These are phyloP conservation scores for Russula sp. DNA, from an alignment of 768 basidiomycete species.

Conservation along the genomic window DNA sequence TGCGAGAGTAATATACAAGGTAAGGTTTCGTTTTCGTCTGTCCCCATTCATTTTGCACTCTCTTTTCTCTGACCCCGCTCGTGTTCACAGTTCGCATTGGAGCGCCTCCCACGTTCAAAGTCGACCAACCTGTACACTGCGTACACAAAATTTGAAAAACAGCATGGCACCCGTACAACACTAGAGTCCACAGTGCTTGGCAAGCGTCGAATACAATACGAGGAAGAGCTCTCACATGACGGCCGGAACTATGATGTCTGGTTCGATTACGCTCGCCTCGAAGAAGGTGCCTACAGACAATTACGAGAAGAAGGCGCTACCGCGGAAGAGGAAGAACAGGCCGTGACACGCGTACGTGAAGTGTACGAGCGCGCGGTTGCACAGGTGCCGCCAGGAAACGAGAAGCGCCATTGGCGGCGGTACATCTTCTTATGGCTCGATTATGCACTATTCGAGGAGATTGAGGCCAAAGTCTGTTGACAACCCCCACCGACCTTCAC, in stretches of 20 bases:
- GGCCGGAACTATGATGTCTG: slow-evolving; percentile 95
- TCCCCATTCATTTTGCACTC: background rate
- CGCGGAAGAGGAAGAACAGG: slow-evolving; percentile 57
- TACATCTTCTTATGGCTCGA: slow-evolving; percentile 92
- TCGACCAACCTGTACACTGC: slow-evolving; percentile 82
- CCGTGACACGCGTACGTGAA: slow-evolving; percentile 69
- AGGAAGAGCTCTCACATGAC: slow-evolving; percentile 89
- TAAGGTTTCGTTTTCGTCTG: slow-evolving; percentile 28
- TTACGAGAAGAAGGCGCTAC: slow-evolving; percentile 69
- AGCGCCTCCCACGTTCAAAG: slow-evolving; percentile 87
- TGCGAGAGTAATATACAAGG: slow-evolving; percentile 96
- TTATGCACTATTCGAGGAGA: slow-evolving; percentile 96
- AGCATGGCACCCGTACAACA: slow-evolving; percentile 82
- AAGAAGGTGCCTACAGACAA: slow-evolving; percentile 79
- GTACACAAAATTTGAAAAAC: slow-evolving; percentile 97
- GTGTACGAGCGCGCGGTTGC: slow-evolving; percentile 94
- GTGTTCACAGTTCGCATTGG: slow-evolving; percentile 75
- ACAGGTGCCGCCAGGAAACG: slow-evolving; percentile 88
- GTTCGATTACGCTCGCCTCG: slow-evolving; percentile 93
- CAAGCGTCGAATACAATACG: slow-evolving; percentile 97
- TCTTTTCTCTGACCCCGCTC: background rate
- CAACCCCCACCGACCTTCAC: background rate
- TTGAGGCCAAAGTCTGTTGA: slow-evolving; percentile 73
- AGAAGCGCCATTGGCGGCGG: slow-evolving; percentile 88
- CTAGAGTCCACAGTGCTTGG: slow-evolving; percentile 93